Evolutionary conservation across 352 stramenopile genomes (phyloP).

Genomic region (Globisporangium middletonii): DNA sequence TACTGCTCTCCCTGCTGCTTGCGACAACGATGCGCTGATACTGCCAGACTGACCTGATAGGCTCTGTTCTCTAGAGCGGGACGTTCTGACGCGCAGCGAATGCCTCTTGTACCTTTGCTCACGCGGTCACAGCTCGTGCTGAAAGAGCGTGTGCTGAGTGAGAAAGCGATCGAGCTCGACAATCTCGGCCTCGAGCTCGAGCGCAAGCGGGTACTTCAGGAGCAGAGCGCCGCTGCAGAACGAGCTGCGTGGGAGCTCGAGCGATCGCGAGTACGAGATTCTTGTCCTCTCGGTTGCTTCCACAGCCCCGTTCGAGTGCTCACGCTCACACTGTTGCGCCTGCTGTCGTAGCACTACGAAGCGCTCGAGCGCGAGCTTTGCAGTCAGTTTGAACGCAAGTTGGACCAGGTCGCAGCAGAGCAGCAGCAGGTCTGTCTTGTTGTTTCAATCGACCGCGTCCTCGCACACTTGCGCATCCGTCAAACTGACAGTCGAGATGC

Average conservation of each 20-base stretch:
- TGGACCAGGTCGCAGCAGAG: background rate
- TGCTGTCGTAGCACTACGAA: background rate
- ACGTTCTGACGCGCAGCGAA: background rate
- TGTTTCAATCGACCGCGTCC: background rate
- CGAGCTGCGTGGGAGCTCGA: constrained; percentile 8
- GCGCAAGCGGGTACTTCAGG: background rate
- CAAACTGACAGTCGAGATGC: no score
- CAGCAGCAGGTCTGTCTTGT: constrained; percentile 2
- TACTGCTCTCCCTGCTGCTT: constrained; percentile 6
- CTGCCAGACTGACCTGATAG: background rate
- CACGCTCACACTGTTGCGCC: background rate
- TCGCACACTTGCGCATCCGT: background rate
- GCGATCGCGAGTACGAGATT: constrained; percentile 4
- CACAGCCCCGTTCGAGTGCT: background rate
- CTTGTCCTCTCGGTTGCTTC: background rate
- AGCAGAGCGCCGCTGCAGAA: background rate
- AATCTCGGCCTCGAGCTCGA: constrained; percentile 18
- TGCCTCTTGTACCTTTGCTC: background rate
- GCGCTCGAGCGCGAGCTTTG: constrained; percentile 4
- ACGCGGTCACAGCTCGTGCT: constrained; percentile 17
- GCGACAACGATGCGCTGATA: background rate
- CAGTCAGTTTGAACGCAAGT: constrained; percentile 1
- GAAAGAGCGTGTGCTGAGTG: constrained; percentile 39
- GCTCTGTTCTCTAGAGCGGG: background rate
- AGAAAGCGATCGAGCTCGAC: constrained; percentile 32